Percentiles rank a stretch among this genome's conserved stretches.
These are phyloP conservation scores for Daphne laureola DNA, from an alignment of 441 rosid genomes.

Conservation along the genomic window DNA sequence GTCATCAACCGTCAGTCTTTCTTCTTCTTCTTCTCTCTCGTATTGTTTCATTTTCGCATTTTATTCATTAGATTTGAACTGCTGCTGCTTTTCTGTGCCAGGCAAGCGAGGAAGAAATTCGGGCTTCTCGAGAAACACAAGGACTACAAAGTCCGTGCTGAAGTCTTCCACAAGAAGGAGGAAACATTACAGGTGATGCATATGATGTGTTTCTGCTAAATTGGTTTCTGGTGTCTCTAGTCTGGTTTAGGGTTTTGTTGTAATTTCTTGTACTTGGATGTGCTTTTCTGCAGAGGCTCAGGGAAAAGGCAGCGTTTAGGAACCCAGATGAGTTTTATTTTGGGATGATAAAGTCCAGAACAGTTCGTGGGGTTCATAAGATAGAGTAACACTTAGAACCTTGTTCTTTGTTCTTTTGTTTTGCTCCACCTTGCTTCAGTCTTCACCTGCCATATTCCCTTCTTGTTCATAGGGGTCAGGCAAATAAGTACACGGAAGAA, in stretches of 20 bases:
- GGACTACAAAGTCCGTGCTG: conserved; percentile 81
- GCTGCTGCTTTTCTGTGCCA: conserved; percentile 13
- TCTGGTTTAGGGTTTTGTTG: neutral
- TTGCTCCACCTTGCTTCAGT: neutral
- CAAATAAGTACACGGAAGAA: conserved; percentile 63
- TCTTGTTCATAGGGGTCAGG: conserved; percentile 38
- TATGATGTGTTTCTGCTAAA: neutral
- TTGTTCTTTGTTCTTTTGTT: conserved; percentile 1
- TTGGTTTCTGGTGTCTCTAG: neutral
- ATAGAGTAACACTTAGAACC: conserved; percentile 40
- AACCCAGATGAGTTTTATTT: conserved; percentile 88
- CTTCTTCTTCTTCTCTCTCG: neutral
- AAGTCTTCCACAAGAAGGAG: conserved; percentile 68
- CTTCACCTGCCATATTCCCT: neutral
- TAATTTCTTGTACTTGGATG: neutral
- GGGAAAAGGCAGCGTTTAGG: conserved; percentile 76
- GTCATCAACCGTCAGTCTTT: conserved; percentile 69
- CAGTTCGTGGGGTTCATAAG: conserved; percentile 51
- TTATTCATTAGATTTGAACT: neutral
- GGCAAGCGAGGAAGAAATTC: conserved; percentile 61
- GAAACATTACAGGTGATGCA: conserved; percentile 39
- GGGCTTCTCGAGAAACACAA: conserved; percentile 91
- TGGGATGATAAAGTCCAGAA: conserved; percentile 64
- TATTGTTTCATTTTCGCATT: neutral
- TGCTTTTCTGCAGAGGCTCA: conserved; percentile 47